Evolutionary conservation across 2,329 filamentous ascomycete species (phyloP), one percentile per base, ranked within the genome.

Genomic region (Pyrenophora teres): DNA sequence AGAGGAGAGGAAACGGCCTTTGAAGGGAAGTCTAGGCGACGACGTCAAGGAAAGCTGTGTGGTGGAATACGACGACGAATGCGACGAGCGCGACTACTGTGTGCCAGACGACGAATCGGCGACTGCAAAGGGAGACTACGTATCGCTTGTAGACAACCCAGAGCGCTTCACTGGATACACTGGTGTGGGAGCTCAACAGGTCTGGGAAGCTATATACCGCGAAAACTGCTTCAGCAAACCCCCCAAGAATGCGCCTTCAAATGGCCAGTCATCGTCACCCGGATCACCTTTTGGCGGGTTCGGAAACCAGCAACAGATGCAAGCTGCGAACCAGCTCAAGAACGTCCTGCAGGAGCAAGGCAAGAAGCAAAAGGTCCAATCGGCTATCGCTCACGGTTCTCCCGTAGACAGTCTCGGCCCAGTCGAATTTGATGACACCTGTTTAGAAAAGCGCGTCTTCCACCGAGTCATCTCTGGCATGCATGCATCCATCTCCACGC

Each of bases 371-470:
- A 81, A 85, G 65, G 80, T 87, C 48, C 76, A 83, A 60, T 81
- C 84, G 46, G 81, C 83, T 45, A 78, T 78, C 43, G 73, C 76
- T 2, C 71, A 77, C 9, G 74, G 76, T 32, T 80, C 82, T 23
- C 80, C 84, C 52, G 80, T 80, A 3, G 81, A 82, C 0, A 84
- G 86, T 41, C 81, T 86, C 40, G 81, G 85, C 42, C 82, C 83
- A 64, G 79, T 93, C 42, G 89, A 94, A 60, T 81, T 87, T 40
- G 92, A 96, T 62, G 92, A 97, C 63, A 90, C 96, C 69, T 99
- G 94, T 68, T 78, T 99, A 19, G 94, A 99, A 79, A 97, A 99
- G 81, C 88, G 94, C n/a, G 94, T 97, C 32, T 99, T 99, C 74
- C 94, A 97, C 76, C 85, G 92, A 6, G 86, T 99, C 57, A 86